A percentile compares a stretch with the other conserved stretches of the same genome.
phyloP scores from a whole-genome alignment of 2,329 filamentous ascomycete genomes.

The Beauveria brongniartii region DNA sequence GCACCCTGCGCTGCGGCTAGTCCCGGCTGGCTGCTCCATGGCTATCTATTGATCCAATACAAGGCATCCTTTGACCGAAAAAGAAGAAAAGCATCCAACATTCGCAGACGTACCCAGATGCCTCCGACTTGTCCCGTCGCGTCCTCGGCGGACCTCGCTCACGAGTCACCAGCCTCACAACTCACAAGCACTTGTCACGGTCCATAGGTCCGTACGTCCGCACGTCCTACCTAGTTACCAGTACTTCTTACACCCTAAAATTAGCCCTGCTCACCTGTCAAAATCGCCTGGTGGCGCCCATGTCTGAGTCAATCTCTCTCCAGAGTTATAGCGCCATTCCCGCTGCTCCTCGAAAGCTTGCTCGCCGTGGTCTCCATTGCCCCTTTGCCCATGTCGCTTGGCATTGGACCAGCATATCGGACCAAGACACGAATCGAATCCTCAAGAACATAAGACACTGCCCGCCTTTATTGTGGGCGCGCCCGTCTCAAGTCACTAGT shows the following conservation, averaged over 20 bases:
- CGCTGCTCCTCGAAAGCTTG: slow-evolving; percentile 1
- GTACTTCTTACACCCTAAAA: not conserved
- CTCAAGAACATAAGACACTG: not conserved
- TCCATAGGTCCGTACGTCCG: too few relatives aligned
- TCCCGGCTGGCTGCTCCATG: not conserved
- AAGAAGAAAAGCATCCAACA: not conserved
- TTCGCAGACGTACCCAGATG: not conserved
- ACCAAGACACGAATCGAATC: slow-evolving; percentile 6
- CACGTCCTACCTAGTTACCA: too few relatives aligned
- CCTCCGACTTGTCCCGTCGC: not conserved
- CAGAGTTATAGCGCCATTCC: slow-evolving; percentile 9
- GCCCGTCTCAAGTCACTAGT: not conserved
- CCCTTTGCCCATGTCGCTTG: slow-evolving; percentile 1
- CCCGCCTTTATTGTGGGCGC: slow-evolving; percentile 1
- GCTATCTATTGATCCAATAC: not conserved
- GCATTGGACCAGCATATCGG: slow-evolving; percentile 5
- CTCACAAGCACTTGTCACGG: too few relatives aligned
- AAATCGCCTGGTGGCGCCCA: slow-evolving; percentile 10
- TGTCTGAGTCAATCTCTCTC: slow-evolving; percentile 12
- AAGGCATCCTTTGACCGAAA: not conserved
- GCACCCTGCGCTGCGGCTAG: slow-evolving; percentile 1
- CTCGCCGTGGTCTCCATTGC: not conserved
- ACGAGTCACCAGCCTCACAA: too few relatives aligned
- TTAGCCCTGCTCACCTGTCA: slow-evolving; percentile 7
- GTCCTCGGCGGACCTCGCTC: not conserved